Percentiles rank a stretch among this genome's conserved stretches.
phyloP scores from a whole-genome alignment of 768 basidiomycete species.

The Naganishia antarctica region DNA sequence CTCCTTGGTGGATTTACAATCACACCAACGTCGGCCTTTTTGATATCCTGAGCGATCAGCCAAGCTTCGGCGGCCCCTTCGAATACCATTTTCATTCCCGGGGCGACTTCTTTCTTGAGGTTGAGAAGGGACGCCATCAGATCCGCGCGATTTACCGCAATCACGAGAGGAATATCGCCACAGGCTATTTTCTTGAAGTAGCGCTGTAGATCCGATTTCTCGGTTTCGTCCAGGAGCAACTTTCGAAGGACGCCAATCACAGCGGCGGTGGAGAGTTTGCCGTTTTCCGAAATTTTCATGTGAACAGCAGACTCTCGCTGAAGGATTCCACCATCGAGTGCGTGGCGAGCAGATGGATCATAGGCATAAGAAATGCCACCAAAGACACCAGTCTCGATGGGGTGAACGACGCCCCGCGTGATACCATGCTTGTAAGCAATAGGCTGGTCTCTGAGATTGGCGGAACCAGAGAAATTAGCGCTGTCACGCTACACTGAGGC shows the following conservation, averaged over 20 bases:
- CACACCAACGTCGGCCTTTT: slow-evolving; percentile 63
- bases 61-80: slow-evolving; percentile 46
- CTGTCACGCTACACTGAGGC: background rate
- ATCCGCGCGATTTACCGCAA: slow-evolving; percentile 64
- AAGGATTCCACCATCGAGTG: slow-evolving; percentile 61
- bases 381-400: slow-evolving; percentile 58
- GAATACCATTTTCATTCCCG: slow-evolving; percentile 51
- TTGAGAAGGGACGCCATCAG: slow-evolving; percentile 62
- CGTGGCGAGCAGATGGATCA: slow-evolving; percentile 58
- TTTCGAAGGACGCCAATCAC: slow-evolving; percentile 69
- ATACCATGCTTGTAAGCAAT: slow-evolving; percentile 71
- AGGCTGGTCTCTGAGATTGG: slow-evolving; percentile 12
- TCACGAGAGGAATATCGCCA: slow-evolving; percentile 61
- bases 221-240: slow-evolving; percentile 56
- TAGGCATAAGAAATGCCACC: slow-evolving; percentile 63
- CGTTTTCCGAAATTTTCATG: slow-evolving; percentile 56
- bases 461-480: background rate
- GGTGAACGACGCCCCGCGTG: slow-evolving; percentile 63
- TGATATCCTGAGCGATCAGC: slow-evolving; percentile 64
- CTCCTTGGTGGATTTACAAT: slow-evolving; percentile 64
- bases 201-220: slow-evolving; percentile 51
- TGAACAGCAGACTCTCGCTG: slow-evolving; percentile 65
- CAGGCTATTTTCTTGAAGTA: slow-evolving; percentile 56
- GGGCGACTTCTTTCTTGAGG: slow-evolving; percentile 63
- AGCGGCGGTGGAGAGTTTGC: slow-evolving; percentile 65